These are phyloP conservation scores for Entomophthora muscae DNA, from an alignment of 371 early-diverging fungal species.

Conservation along the genomic window DNA sequence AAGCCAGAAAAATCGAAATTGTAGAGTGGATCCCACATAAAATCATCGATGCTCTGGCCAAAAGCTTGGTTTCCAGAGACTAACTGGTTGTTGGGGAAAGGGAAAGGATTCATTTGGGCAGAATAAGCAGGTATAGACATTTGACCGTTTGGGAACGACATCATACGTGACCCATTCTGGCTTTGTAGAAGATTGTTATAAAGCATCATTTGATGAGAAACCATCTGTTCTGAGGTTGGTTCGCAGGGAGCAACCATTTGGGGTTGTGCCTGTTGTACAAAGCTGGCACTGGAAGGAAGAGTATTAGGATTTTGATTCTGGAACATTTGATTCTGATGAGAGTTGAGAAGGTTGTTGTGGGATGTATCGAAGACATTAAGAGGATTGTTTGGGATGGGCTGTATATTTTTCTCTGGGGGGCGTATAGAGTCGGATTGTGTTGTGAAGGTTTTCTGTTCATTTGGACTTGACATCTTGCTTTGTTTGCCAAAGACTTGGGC, in stretches of 20 bases:
- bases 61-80: not conserved
- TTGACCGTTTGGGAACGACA: not conserved
- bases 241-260: not conserved
- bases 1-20: not conserved
- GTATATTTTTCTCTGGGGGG: not conserved
- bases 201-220: not conserved
- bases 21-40: constrained; percentile 6
- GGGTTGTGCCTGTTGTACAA: not conserved
- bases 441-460: not conserved
- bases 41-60: not conserved
- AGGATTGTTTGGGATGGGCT: not conserved
- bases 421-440: not conserved
- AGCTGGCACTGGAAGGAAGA: not conserved
- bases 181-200: not conserved
- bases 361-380: not conserved
- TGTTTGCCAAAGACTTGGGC: not conserved
- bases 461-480: not conserved
- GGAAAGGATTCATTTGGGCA: not conserved
- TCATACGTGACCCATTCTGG: not conserved
- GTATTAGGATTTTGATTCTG: not conserved
- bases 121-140: not conserved
- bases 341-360: not conserved
- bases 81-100: not conserved
- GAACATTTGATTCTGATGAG: not conserved
- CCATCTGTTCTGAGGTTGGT: not conserved